Evolutionary conservation across 108 stramenopile species (phyloP).

Genomic region (Pseudonitzschia delicatissima): DNA sequence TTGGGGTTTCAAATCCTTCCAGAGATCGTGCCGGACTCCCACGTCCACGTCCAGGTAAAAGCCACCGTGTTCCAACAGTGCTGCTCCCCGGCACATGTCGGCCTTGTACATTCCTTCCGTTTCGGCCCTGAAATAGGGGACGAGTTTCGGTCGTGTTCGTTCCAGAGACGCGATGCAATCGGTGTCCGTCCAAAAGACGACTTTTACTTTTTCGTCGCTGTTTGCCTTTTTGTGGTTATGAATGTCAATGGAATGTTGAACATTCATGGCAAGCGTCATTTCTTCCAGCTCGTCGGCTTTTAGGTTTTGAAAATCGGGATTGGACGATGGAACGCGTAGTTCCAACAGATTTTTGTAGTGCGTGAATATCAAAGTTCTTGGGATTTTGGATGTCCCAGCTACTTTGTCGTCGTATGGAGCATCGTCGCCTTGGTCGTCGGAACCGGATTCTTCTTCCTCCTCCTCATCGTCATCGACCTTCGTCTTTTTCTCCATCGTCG

Average conservation of each 20-base stretch:
- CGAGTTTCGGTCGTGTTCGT: conserved; percentile 32
- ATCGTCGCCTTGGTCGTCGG: background rate
- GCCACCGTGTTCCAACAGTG: conserved; percentile 73
- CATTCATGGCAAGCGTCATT: conserved; percentile 48
- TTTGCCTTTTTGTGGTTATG: conserved; percentile 33
- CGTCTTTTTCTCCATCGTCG: background rate
- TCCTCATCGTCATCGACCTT: background rate
- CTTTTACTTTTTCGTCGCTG: background rate
- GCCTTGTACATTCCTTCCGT: conserved; percentile 82
- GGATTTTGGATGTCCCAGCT: conserved; percentile 58
- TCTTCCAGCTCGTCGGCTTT: conserved; percentile 36
- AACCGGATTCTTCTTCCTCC: background rate
- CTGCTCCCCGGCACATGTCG: conserved; percentile 79
- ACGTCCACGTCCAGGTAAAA: conserved; percentile 84
- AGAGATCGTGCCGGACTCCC: conserved; percentile 57
- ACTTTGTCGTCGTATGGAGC: conserved; percentile 18
- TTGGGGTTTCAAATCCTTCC: conserved; percentile 31
- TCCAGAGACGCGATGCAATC: conserved; percentile 48
- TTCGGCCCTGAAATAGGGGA: conserved; percentile 52
- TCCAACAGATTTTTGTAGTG: conserved; percentile 60
- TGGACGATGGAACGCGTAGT: conserved; percentile 4
- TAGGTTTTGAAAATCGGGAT: no score
- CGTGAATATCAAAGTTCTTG: conserved; percentile 66
- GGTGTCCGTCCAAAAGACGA: conserved; percentile 62
- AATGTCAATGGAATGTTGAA: conserved; percentile 44